Base-by-base conservation (phyloP, 1,284 basidiomycete species). In the Trichosporon inkin region DNA sequence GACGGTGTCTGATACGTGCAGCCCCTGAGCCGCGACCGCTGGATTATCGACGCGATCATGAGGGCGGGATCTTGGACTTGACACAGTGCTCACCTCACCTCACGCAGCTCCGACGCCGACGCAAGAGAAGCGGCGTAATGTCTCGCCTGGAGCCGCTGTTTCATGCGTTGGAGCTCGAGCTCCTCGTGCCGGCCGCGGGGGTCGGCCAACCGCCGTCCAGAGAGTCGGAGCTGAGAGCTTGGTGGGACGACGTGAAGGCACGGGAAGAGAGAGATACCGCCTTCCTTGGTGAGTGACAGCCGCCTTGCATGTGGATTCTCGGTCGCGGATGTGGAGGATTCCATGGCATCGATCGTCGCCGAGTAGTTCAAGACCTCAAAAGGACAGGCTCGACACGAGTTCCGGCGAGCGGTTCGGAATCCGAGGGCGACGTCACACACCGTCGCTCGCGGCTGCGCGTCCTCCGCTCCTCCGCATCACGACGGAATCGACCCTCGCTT, bases 271-370 rank as follows among this genome's bases (percentile, higher is more conserved):
- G 71, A 19, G 60, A 68, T 13, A 61, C 67, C 0, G 67, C 67
- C 2, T 91, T 89, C 79, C 89, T 90, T 65, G 89, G 88, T 88
- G 72, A 74, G 84, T 78, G 5, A 10, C 19, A 20, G 11, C 24
- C 22, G 10, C 49, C 28, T 10, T 17, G 8, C 5, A 32, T 32
- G 4, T 4, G 28, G 28, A 32, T 32, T 32, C 5, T 32, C 28
- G 28, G 28, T 32, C 28, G 28, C 8, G 28, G 28, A 32, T 32
- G 8, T 32, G 28, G 28, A 4, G 28, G 8, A 5, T 32, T 8
- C 5, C 28, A 32, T 4, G 28, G 5, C 5, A 32, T n/a, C n/a
- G 28, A 8, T 32, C 8, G 28, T 32, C 4, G 28, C 8, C 5
- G 5, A 32, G 28, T 8, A 32, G n/a, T n/a, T 32, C 28, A 32